Evolutionary conservation across 2,329 filamentous ascomycete species (phyloP).

Genomic region (Chaetomium sp.): DNA sequence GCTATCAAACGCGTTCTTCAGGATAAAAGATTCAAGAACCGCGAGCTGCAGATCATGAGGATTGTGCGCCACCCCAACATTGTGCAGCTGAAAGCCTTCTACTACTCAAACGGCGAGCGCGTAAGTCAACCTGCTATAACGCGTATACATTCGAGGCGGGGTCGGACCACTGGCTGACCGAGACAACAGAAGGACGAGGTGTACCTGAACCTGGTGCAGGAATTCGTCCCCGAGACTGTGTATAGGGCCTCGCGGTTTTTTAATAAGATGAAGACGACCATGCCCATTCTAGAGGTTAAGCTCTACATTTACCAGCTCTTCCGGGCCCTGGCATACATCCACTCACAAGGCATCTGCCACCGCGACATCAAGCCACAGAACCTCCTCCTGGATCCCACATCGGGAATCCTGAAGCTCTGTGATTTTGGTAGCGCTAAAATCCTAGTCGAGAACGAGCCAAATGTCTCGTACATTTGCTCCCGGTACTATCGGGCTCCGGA

Average conservation of each 20-base stretch:
- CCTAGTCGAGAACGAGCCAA: constrained; percentile 95
- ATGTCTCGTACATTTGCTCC: constrained; percentile 99
- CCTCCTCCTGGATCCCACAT: constrained; percentile 82
- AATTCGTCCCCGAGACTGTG: constrained; percentile 96
- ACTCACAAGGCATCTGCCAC: constrained; percentile 98
- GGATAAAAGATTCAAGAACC: constrained; percentile 98
- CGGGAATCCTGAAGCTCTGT: constrained; percentile 91
- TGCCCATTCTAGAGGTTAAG: constrained; percentile 98
- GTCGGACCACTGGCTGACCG: constrained; percentile 9
- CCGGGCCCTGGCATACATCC: constrained; percentile 95
- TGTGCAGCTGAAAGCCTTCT: constrained; percentile 97
- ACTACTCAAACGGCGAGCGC: constrained; percentile 97
- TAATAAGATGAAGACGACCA: constrained; percentile 99
- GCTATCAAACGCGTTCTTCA: constrained; percentile 98
- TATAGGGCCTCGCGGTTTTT: constrained; percentile 98
- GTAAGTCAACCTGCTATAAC: constrained; percentile 45
- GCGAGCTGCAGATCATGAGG: constrained; percentile 98
- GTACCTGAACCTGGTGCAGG: constrained; percentile 95
- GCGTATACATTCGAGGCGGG: neutral
- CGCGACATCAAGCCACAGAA: constrained; percentile 99
- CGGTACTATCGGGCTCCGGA: constrained; percentile 97
- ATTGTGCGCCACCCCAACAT: constrained; percentile 99
- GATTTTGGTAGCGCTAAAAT: constrained; percentile 99
- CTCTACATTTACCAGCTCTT: constrained; percentile 99
- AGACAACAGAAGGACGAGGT: constrained; percentile 84